These are phyloP conservation scores for Myrica gale DNA, from an alignment of 306 rosid species.

Conservation along the genomic window DNA sequence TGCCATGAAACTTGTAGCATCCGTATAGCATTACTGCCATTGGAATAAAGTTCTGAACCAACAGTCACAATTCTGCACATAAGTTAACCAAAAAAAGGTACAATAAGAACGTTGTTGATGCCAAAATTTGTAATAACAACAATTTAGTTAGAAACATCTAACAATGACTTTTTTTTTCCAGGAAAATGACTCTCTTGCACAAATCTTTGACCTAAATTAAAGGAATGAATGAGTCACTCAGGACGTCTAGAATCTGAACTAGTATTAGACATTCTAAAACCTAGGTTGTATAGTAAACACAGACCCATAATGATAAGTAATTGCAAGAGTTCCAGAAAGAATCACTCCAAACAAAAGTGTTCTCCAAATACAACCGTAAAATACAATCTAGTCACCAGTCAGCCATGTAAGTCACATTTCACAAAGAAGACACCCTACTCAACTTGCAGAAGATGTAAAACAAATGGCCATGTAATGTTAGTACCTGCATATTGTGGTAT, in stretches of 20 bases:
- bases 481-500: conserved; percentile 72
- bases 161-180: not conserved
- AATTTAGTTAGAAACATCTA: conserved; percentile 10
- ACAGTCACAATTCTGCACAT: conserved; percentile 62
- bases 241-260: no score
- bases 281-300: not conserved
- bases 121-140: conserved; percentile 3
- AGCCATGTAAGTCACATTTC: not conserved
- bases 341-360: not conserved
- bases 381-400: not conserved
- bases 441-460: conserved; percentile 12
- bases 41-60: conserved; percentile 57
- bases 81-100: conserved; percentile 11
- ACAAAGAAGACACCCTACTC: not conserved
- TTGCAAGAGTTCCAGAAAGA: not conserved
- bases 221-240: not conserved
- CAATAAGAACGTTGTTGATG: not conserved
- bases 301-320: not conserved
- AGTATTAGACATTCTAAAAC: no score
- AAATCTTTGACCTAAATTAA: not conserved
- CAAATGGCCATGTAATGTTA: not conserved
- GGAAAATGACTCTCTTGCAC: not conserved
- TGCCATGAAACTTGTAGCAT: conserved; percentile 78
- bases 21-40: conserved; percentile 50
- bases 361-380: not conserved